Percentiles rank a stretch among this genome's conserved stretches.
These are phyloP conservation scores for Yamadazyma oceani DNA, from an alignment of 1,139 yeast species.

Conservation along the genomic window DNA sequence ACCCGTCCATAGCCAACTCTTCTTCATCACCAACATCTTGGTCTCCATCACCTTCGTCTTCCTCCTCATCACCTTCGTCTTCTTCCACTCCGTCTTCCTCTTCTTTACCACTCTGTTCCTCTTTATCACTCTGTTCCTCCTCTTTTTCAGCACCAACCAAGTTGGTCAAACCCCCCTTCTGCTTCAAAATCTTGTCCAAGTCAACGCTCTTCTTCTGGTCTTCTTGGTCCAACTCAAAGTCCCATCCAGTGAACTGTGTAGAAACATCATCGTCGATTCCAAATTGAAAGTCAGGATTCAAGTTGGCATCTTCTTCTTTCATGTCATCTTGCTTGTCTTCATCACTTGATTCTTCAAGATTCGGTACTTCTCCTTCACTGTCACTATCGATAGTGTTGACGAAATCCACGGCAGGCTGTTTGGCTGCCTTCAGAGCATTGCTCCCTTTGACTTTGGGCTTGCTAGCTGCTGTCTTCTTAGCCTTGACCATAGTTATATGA, in stretches of 20 bases:
- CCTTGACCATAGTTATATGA: slow-evolving; percentile 7
- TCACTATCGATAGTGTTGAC: slow-evolving; percentile 24
- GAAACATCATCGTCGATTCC: slow-evolving; percentile 53
- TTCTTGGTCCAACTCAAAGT: slow-evolving; percentile 52
- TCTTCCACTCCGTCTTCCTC: slow-evolving; percentile 25
- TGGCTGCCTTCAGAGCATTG: slow-evolving; percentile 1
- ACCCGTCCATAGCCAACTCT: slow-evolving; percentile 67
- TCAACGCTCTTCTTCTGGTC: slow-evolving; percentile 69
- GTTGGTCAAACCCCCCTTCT: slow-evolving; percentile 72
- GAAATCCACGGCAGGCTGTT: slow-evolving; percentile 9
- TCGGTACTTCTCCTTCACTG: slow-evolving; percentile 19
- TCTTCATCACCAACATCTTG: slow-evolving; percentile 39
- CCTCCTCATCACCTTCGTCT: slow-evolving; percentile 29
- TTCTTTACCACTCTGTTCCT: slow-evolving; percentile 30
- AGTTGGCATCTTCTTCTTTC: slow-evolving; percentile 44
- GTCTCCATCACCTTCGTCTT: slow-evolving; percentile 27
- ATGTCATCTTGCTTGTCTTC: slow-evolving; percentile 21
- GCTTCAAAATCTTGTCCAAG: slow-evolving; percentile 77
- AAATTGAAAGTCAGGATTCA: slow-evolving; percentile 73
- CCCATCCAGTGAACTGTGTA: slow-evolving; percentile 75
- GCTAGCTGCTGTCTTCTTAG: slow-evolving; percentile 15
- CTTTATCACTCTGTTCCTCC: slow-evolving; percentile 33
- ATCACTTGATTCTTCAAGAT: slow-evolving; percentile 25
- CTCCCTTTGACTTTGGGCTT: slow-evolving; percentile 14
- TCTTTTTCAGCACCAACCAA: slow-evolving; percentile 42